Percentiles rank a stretch among this genome's conserved stretches.
Conservation (phyloP, 257 asterid genomes). For the Leonotis leonurus region DNA sequence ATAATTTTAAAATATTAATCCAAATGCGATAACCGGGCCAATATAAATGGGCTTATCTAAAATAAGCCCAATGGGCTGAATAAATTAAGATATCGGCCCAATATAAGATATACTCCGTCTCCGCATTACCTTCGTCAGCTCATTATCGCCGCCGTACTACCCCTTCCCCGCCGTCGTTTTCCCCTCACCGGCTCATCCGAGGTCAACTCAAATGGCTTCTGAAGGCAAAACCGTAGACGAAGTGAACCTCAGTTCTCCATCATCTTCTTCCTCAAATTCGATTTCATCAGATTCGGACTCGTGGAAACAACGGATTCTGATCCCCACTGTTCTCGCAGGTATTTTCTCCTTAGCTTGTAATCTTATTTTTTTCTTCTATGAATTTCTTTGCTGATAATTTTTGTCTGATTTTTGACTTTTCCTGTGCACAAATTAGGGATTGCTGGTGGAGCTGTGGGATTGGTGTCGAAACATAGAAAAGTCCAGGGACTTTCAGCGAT, state of each 20-base stretch:
- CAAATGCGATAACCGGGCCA: background rate
- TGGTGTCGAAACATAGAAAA: conserved; percentile 66
- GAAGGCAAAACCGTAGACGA: conserved; percentile 22
- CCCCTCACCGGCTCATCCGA: background rate
- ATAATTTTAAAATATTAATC: too few relatives aligned
- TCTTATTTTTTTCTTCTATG: background rate
- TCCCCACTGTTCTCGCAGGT: conserved; percentile 89
- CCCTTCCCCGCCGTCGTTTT: conserved; percentile 6
- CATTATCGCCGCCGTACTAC: conserved; percentile 22
- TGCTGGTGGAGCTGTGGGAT: conserved; percentile 79
- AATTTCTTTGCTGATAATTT: background rate
- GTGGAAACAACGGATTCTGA: conserved; percentile 58
- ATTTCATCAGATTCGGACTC: conserved; percentile 21
- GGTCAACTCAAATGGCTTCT: conserved; percentile 26
- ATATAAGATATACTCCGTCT: background rate
- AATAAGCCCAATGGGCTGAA: background rate
- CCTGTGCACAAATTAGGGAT: conserved; percentile 38
- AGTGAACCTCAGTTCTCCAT: conserved; percentile 11
- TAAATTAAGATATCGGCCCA: background rate
- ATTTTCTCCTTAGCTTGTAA: background rate
- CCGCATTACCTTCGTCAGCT: background rate
- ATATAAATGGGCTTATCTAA: background rate
- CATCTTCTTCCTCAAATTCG: conserved; percentile 31
- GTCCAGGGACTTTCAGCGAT: conserved; percentile 50
- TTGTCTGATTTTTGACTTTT: background rate